Base-by-base conservation (phyloP, 2,329 filamentous ascomycete genomes). In the Colletotrichum caudatum region DNA sequence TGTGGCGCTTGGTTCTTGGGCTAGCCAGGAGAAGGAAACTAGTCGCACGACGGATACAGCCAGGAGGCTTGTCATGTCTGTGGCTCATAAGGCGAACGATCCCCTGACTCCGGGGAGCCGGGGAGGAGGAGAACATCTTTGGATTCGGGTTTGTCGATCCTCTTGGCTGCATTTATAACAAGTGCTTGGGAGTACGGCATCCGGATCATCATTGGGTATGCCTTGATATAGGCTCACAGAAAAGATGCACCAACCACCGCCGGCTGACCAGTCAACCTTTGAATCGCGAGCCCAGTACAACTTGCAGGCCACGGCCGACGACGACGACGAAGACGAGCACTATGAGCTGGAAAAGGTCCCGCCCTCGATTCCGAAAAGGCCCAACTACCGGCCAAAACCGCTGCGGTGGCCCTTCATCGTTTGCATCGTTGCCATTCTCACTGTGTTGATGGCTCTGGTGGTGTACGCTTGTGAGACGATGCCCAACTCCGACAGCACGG, bases 321-420 rank as follows among this genome's bases (percentile, higher is more conserved):
- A 80, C 33, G 79, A 80, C 39, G 11, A 62, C 18, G 70, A 70
- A 59, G 76, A 57, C 74, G 79, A 53, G 11, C 20, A 23, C 11
- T 11, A 57, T 23, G 33, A 35, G 20, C 4, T 23, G 7, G 35
- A 57, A 60, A 73, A 66, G 20, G 48, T 9, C 5, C 50, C 20
- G 11, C 33, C 23, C 3, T 50, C 63, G 7, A 48, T 63, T 1
- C 66, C 39, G 1, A 59, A 60, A 29, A 46, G 62, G n/a, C 76
- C 77, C 1, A 75, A 78, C 73, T 80, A 81, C 73, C 77, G 77
- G 64, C 80, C 80, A 1, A 78, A 74, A 59, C 74, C 80, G 23
- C 67, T 81, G 64, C 75, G 75, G 70, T 80, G 79, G 79, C 79
- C 78, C 3, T 81, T 81, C 57, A 76, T 81, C 57, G 48, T 65